Evolutionary conservation across 371 early-diverging fungal genomes (phyloP).

Genomic region (Capniomyces stellatus): DNA sequence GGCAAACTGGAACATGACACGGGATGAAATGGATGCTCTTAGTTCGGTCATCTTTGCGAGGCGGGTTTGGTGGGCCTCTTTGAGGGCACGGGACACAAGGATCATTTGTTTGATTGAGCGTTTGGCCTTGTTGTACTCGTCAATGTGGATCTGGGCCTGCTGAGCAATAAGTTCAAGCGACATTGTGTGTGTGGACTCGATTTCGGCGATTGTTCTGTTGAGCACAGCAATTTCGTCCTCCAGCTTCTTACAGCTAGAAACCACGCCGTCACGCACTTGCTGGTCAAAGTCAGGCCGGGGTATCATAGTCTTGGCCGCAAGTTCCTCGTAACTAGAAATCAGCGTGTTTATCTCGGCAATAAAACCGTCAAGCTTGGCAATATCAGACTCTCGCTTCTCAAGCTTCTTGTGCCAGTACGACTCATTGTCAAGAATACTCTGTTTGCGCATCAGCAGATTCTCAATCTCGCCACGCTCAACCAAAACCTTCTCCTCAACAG

Average conservation of each 20-base stretch:
- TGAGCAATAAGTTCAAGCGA: constrained; percentile 35
- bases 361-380: constrained; percentile 9
- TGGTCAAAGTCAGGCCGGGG: constrained; percentile 22
- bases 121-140: constrained; percentile 38
- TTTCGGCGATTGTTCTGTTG: constrained; percentile 32
- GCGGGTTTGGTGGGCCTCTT: constrained; percentile 36
- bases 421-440: constrained; percentile 15
- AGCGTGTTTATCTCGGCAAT: constrained; percentile 12
- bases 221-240: constrained; percentile 38
- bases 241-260: constrained; percentile 27
- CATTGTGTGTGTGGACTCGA: constrained; percentile 25
- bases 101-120: constrained; percentile 30
- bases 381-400: constrained; percentile 7
- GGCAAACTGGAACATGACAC: constrained; percentile 52
- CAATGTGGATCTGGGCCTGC: constrained; percentile 28
- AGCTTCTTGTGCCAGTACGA: constrained; percentile 28
- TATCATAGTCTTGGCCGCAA: constrained; percentile 30
- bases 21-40: constrained; percentile 44
- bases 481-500: constrained; percentile 12
- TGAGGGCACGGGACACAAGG: constrained; percentile 31
- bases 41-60: constrained; percentile 43
- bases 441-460: constrained; percentile 18
- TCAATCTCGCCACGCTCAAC: constrained; percentile 11
- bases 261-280: too few relatives aligned
- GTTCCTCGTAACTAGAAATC: constrained; percentile 24